Base-by-base conservation (phyloP, 2,329 filamentous ascomycete genomes). In the Rhytidhysteron rufulum region DNA sequence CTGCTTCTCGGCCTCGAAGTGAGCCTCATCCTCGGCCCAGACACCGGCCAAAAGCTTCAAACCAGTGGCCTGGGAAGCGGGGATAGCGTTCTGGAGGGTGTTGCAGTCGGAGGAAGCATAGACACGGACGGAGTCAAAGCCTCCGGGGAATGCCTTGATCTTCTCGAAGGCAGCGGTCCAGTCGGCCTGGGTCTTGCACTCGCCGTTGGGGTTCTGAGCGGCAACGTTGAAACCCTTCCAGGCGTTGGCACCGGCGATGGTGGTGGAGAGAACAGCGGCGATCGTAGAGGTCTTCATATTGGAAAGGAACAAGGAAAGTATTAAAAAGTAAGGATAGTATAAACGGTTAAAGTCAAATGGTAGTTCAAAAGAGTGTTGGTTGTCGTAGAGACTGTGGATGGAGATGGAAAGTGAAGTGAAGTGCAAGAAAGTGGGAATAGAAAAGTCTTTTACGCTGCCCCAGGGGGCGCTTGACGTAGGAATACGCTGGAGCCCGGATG, bases 1-100 rank as follows among this genome's bases (percentile, higher is more conserved):
- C 18, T 48, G 55, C 29, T 65, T 48, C 48, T 67, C 63, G 20
- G 55, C 56, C 29, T 62, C 54, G 41, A 65, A 48, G 40, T 60
- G 42, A 45, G 55, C 39, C 49, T 51, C 13, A 55, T 60, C 18
- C 82, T 47, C 41, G 30, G 46, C 44, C 48, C 48, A 51, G 20
- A 51, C 41, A 21, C 48, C 48, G 7, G 49, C 44, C 13, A 51
- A 47, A 20, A 51, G 46, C 22, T 44, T 37, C 7, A 44, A 39
- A 18, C 40, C 45, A 11, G 41, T 43, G 4, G 25, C 39, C 19
- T 43, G 33, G 21, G 48, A 46, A 16, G 48, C 46, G 8, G 44
- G 48, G 21, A 51, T 45, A 21, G 48, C 48, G 30, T 45, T 34
- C 4, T 25, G 37, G 13, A 48, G 43, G 4, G 45, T 48, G 38